Percentiles rank a stretch among this genome's conserved stretches.
Conservation (phyloP, 2,329 filamentous ascomycete genomes). For the Tolypocladium capitatum region DNA sequence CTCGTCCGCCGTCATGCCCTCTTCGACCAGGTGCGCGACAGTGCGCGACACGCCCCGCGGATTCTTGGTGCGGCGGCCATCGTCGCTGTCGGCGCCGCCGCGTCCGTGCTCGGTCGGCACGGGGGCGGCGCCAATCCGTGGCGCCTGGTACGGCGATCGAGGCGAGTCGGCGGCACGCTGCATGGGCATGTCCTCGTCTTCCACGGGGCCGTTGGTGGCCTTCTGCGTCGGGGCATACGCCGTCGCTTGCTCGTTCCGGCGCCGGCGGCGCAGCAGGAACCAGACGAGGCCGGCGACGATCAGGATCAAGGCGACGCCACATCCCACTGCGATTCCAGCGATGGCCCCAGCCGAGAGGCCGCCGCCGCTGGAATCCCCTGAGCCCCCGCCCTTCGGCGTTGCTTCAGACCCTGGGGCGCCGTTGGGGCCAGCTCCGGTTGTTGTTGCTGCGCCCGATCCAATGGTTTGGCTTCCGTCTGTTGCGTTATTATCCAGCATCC, state of each 20-base stretch:
- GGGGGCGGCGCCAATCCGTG: not conserved
- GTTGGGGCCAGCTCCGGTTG: not conserved
- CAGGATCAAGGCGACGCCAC: conserved; percentile 22
- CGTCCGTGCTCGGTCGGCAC: not conserved
- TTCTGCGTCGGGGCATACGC: conserved; percentile 12
- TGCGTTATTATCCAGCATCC: not conserved
- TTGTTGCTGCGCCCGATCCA: not conserved
- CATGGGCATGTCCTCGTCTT: conserved; percentile 31
- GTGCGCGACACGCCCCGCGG: conserved; percentile 20
- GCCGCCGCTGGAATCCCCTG: conserved; percentile 3
- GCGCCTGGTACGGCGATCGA: conserved; percentile 24
- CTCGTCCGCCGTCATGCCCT: conserved; percentile 46
- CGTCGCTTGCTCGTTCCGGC: conserved; percentile 11
- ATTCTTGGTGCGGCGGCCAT: conserved; percentile 5
- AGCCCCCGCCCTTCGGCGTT: not conserved
- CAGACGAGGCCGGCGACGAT: conserved; percentile 26
- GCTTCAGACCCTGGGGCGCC: not conserved
- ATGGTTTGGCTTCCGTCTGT: not conserved
- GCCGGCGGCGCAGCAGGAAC: conserved; percentile 29
- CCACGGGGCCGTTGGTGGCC: conserved; percentile 24
- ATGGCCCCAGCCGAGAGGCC: conserved; percentile 29
- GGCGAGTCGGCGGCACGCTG: conserved; percentile 23
- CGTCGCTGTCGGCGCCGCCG: not conserved
- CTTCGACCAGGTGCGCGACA: conserved; percentile 42
- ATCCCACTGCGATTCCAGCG: conserved; percentile 33